Percentiles rank a stretch among this genome's conserved stretches.
These are phyloP conservation scores for Neoconidiobolus thromboides DNA, from an alignment of 371 early-diverging fungal species.

Conservation along the genomic window DNA sequence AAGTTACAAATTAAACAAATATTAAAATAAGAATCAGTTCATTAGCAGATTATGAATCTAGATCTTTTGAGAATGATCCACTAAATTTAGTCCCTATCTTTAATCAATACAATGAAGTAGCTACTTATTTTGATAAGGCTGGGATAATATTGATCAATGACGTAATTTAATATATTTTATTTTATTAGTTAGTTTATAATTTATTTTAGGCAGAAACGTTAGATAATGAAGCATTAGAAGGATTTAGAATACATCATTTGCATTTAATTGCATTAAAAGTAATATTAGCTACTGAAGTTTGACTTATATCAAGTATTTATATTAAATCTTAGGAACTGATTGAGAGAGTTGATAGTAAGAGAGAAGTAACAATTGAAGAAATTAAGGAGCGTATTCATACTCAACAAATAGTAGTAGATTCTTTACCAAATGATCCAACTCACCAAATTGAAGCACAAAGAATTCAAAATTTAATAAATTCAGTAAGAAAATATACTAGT, in stretches of 20 bases:
- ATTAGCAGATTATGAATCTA: neutral
- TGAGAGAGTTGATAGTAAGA: neutral
- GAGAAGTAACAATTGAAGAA: no score
- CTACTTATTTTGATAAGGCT: slow-evolving; percentile 3
- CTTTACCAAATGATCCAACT: neutral
- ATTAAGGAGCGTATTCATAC: neutral
- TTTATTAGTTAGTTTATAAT: neutral
- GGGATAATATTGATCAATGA: neutral
- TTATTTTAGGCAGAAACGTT: neutral
- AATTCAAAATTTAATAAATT: neutral
- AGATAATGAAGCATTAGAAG: neutral
- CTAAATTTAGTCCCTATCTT: neutral
- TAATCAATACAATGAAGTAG: slow-evolving; percentile 1
- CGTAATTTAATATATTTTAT: neutral
- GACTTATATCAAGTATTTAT: neutral
- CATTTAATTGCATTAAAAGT: neutral
- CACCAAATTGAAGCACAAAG: neutral
- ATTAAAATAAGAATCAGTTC: neutral
- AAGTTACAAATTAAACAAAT: neutral
- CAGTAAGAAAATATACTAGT: neutral
- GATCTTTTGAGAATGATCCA: neutral
- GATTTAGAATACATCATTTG: neutral
- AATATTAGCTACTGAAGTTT: neutral
- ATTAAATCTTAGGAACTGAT: neutral
- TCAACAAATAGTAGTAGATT: neutral